These are phyloP conservation scores for Synchytrium microbalum DNA, from an alignment of 371 early-diverging fungal genomes.

Conservation along the genomic window DNA sequence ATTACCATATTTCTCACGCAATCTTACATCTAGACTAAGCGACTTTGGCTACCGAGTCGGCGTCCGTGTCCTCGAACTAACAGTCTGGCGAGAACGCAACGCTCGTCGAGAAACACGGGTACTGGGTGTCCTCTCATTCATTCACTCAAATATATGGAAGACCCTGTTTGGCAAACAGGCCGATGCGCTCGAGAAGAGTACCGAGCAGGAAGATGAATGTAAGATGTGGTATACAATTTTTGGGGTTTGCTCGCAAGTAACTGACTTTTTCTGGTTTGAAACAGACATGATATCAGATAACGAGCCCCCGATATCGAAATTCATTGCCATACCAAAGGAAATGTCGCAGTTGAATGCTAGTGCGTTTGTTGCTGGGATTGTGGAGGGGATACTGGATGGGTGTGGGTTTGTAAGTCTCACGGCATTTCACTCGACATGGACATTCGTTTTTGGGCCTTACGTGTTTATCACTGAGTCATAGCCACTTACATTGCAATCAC, in stretches of 20 bases:
- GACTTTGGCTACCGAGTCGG: conserved; percentile 93
- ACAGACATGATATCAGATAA: conserved; percentile 95
- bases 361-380: conserved; percentile 90
- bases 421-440: too few species aligned
- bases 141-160: conserved; percentile 90
- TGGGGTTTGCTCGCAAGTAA: neutral
- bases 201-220: conserved; percentile 94
- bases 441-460: neutral
- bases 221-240: conserved; percentile 13
- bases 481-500: too few species aligned
- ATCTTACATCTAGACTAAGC: conserved; percentile 50
- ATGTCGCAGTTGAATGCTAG: conserved; percentile 76
- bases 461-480: neutral
- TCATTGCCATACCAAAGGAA: conserved; percentile 88
- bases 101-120: conserved; percentile 82
- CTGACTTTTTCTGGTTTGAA: neutral
- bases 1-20: conserved; percentile 4
- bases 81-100: conserved; percentile 77
- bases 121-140: conserved; percentile 76
- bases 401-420: conserved; percentile 85
- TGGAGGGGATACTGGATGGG: conserved; percentile 87
- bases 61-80: conserved; percentile 71
- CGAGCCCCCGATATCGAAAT: conserved; percentile 78
- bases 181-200: conserved; percentile 87
- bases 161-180: conserved; percentile 87